Evolutionary conservation across 345 rosid genomes (phyloP).

Genomic region (Streptanthus diversifolius): DNA sequence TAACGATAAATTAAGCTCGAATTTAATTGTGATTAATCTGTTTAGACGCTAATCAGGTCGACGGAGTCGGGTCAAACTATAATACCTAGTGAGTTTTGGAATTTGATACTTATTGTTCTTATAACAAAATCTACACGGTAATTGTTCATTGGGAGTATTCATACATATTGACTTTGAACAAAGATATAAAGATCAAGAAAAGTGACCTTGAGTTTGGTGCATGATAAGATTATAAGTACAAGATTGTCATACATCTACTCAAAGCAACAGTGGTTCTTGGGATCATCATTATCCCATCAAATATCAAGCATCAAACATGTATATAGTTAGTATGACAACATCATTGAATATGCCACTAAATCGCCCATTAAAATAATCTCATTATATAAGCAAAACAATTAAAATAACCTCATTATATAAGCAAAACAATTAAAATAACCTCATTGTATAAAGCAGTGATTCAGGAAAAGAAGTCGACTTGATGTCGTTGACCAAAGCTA

Average conservation of each 20-base stretch:
- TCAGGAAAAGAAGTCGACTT: background rate
- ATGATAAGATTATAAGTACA: constrained; percentile 11
- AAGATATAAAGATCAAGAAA: background rate
- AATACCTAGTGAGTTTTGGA: background rate
- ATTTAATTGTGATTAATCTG: background rate
- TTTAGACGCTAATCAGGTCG: background rate
- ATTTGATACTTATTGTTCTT: background rate
- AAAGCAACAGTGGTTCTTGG: constrained; percentile 5
- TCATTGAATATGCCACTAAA: constrained; percentile 12
- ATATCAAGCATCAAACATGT: constrained; percentile 2
- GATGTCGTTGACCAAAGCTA: constrained; percentile 15
- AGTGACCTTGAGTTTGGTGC: background rate
- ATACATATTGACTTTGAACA: constrained; percentile 6
- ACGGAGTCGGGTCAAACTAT: constrained; percentile 8
- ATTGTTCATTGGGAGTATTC: background rate
- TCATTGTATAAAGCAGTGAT: background rate
- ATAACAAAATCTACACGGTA: constrained; percentile 1
- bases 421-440: background rate
- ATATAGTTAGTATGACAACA: constrained; percentile 10
- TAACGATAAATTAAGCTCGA: background rate
- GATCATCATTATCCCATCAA: background rate
- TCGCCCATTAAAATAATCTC: background rate
- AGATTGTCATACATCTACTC: constrained; percentile 16
- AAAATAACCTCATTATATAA: background rate
- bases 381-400: background rate